These are phyloP conservation scores for Ogataea hybrid DNA, from an alignment of 1,139 yeast genomes.

Conservation along the genomic window DNA sequence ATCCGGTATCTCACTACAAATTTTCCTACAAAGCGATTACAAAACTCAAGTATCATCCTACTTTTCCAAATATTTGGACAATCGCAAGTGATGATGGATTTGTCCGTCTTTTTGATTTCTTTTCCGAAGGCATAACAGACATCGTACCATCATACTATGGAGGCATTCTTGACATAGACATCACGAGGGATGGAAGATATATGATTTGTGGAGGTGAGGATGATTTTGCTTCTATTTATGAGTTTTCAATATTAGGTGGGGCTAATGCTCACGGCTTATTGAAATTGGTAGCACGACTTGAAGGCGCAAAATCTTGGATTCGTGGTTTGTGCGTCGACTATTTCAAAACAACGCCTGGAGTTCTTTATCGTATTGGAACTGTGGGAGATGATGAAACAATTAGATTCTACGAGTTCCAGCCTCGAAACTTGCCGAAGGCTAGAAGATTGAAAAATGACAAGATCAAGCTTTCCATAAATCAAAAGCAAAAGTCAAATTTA, in stretches of 20 bases:
- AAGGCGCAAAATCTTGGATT: slow-evolving; percentile 71
- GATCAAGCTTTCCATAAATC: slow-evolving; percentile 8
- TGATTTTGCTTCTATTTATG: slow-evolving; percentile 56
- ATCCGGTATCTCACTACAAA: slow-evolving; percentile 62
- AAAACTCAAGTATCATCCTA: slow-evolving; percentile 48
- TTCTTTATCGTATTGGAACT: slow-evolving; percentile 11
- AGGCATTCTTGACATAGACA: slow-evolving; percentile 54
- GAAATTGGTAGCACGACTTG: slow-evolving; percentile 47
- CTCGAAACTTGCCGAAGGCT: slow-evolving; percentile 53
- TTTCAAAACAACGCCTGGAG: slow-evolving; percentile 28
- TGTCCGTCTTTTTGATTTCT: slow-evolving; percentile 55
- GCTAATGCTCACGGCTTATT: slow-evolving; percentile 27
- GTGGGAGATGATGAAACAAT: slow-evolving; percentile 59
- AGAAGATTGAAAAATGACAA: slow-evolving; percentile 28
- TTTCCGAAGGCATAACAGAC: slow-evolving; percentile 50
- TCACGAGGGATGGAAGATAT: slow-evolving; percentile 67
- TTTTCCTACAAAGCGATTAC: slow-evolving; percentile 59
- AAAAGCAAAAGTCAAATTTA: slow-evolving; percentile 12
- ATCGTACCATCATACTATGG: slow-evolving; percentile 67
- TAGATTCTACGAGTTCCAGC: slow-evolving; percentile 72
- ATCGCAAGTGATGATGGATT: slow-evolving; percentile 69
- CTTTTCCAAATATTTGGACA: slow-evolving; percentile 38
- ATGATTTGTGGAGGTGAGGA: slow-evolving; percentile 57
- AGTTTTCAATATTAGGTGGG: slow-evolving; percentile 35
- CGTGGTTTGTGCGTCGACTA: slow-evolving; percentile 47